phyloP scores from a whole-genome alignment of 805 yeast genomes.

The Dipodascopsis tothii region DNA sequence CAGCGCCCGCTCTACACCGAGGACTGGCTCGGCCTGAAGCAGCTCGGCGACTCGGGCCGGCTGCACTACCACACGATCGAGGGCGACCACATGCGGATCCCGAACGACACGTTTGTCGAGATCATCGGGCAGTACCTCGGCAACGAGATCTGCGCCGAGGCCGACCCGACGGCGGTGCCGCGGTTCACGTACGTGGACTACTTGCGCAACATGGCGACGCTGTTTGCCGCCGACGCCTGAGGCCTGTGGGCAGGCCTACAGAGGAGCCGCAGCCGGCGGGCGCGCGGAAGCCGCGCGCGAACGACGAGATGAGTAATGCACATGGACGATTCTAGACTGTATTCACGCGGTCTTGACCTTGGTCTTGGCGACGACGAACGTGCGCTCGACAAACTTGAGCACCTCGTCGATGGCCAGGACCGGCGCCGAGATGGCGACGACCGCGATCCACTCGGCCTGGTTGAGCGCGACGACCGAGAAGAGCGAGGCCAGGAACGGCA shows the following conservation, averaged over 20 bases:
- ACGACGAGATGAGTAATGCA: no score
- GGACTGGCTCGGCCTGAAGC: slow-evolving; percentile 54
- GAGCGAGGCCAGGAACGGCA: slow-evolving; percentile 32
- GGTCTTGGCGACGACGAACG: slow-evolving; percentile 5
- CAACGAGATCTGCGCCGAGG: background rate
- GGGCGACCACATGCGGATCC: slow-evolving; percentile 60
- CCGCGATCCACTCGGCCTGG: slow-evolving; percentile 34
- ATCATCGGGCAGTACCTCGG: slow-evolving; percentile 43
- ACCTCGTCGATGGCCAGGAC: slow-evolving; percentile 36
- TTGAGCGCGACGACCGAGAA: slow-evolving; percentile 34
- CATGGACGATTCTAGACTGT: no score
- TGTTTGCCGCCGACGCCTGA: no score
- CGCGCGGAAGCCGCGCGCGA: no score
- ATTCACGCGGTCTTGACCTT: background rate
- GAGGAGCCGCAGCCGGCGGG: no score
- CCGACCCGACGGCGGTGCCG: no score
- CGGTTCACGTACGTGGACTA: background rate
- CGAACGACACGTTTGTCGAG: slow-evolving; percentile 42
- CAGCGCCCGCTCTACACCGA: slow-evolving; percentile 44
- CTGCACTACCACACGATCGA: slow-evolving; percentile 47
- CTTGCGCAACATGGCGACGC: background rate
- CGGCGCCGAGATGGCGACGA: slow-evolving; percentile 32
- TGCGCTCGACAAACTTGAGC: slow-evolving; percentile 34
- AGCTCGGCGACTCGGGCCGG: slow-evolving; percentile 38
- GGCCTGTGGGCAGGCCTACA: no score